A percentile compares a stretch with the other conserved stretches of the same genome.
Conservation (phyloP, 192 early-diverging fungal genomes). For the Backusella tarrabulga region DNA sequence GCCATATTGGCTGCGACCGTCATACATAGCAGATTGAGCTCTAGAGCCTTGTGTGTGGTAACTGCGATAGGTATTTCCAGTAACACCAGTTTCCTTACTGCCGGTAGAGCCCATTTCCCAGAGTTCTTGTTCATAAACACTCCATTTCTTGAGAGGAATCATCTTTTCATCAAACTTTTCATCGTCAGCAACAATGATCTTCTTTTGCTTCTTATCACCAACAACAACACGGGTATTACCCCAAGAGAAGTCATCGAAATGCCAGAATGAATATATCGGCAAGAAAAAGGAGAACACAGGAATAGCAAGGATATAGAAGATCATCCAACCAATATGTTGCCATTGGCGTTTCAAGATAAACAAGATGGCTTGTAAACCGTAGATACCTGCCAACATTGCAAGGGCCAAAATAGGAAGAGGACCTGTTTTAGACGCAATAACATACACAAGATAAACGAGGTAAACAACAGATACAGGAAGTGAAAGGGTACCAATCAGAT, state of each 20-base stretch:
- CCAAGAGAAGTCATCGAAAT: constrained; percentile 99
- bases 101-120: constrained; percentile 62
- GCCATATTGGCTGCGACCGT: constrained; percentile 33
- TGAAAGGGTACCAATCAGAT: constrained; percentile 88
- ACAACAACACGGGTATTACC: constrained; percentile 90
- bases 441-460: constrained; percentile 81
- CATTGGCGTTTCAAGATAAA: constrained; percentile 72
- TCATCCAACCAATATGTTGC: constrained; percentile 80
- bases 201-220: constrained; percentile 65
- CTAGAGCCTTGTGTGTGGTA: constrained; percentile 27
- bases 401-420: constrained; percentile 80
- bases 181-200: constrained; percentile 65
- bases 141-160: constrained; percentile 87
- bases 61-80: constrained; percentile 37
- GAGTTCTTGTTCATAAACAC: constrained; percentile 80
- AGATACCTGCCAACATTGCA: constrained; percentile 82
- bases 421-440: constrained; percentile 51
- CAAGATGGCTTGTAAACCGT: constrained; percentile 87
- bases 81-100: constrained; percentile 49
- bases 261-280: constrained; percentile 96
- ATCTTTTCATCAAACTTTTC: constrained; percentile 84
- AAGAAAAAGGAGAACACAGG: constrained; percentile 92
- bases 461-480: constrained; percentile 92
- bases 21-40: constrained; percentile 20
- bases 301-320: constrained; percentile 85